Base-by-base conservation (phyloP, 2,329 filamentous ascomycete species). In the Lizonia empirigonia region DNA sequence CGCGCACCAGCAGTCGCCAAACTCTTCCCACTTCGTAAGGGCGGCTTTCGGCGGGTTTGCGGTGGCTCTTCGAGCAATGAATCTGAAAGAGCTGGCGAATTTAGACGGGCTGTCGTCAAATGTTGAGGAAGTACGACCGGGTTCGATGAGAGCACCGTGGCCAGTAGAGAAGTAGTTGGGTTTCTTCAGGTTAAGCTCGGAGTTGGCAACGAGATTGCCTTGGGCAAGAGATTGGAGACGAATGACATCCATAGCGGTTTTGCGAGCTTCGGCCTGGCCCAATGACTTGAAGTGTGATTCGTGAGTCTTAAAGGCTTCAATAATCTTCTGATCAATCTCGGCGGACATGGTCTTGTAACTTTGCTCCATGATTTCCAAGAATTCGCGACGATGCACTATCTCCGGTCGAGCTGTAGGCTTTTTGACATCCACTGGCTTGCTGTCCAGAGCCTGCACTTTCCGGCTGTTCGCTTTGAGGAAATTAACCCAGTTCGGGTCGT, bases 1-100 rank as follows among this genome's bases (percentile, higher is more conserved):
- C 4, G 87, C 85, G 71, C 93, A 97, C 89, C 91, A 97, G 73
- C 91, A 95, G 55, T 97, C 89, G 16, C 89, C 90, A 26, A 87
- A 82, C 39, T 96, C 89, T 8, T 85, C 78, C 91, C 92, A 96
- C 3, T 78, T 74, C 1, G 74, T 68, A 2, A 96, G 78, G 1
- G 88, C 90, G 0, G 78, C 71, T n/a, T 76, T 64, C 0, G 81
- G 79, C 1, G 79, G 74, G 16, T 63, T 63, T 9, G 60, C 53
- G 10, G 47, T 64, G 12, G 50, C 62, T 46, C 66, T 13, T 6
- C 47, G 36, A 12, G 55, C 13, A 6, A 38, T 32, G 44, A 55
- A 36, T 10, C 34, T 22, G 12, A 44, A 7, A 18, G 12, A 8
- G 13, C 39, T 18, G 10, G 19, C 38, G 7, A 38, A 19, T 13